These are phyloP conservation scores for Entophlyctis luteolus DNA, from an alignment of 192 early-diverging fungal species.

Conservation along the genomic window DNA sequence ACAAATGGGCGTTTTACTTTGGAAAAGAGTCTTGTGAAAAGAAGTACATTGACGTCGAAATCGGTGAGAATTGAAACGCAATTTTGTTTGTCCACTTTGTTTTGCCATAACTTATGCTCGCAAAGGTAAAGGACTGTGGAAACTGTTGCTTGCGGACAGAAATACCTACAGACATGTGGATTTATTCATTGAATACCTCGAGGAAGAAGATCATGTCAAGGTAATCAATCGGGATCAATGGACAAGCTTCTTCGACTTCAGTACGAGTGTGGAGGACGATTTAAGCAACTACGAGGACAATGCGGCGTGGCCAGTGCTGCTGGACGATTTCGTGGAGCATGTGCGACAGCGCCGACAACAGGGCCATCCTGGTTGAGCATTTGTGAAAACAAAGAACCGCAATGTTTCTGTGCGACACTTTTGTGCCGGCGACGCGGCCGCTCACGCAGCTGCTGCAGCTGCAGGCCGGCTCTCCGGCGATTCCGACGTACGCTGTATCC, in stretches of 20 bases:
- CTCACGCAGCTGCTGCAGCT: not conserved
- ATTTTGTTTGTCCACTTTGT: not conserved
- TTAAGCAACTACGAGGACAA: conserved; percentile 55
- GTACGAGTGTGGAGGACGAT: conserved; percentile 43
- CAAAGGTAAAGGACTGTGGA: conserved; percentile 25
- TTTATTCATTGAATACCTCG: conserved; percentile 14
- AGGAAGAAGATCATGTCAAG: conserved; percentile 25
- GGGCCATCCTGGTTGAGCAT: conserved; percentile 13
- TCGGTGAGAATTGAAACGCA: not conserved
- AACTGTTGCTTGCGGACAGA: conserved; percentile 6
- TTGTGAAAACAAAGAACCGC: not conserved
- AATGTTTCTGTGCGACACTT: not conserved
- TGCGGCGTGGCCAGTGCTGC: conserved; percentile 47
- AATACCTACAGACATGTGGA: conserved; percentile 12
- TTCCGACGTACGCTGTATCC: too few relatives aligned
- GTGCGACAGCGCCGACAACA: not conserved
- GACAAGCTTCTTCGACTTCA: conserved; percentile 61
- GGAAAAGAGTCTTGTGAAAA: conserved; percentile 9
- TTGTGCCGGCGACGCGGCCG: not conserved
- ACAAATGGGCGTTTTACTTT: conserved; percentile 29
- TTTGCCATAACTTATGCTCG: not conserved
- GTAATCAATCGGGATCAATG: conserved; percentile 67
- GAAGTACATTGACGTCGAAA: conserved; percentile 21
- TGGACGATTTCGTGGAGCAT: conserved; percentile 21
- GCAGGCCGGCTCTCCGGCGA: not conserved